Conservation (phyloP, 1,284 basidiomycete species). For the Boletus mariae region DNA sequence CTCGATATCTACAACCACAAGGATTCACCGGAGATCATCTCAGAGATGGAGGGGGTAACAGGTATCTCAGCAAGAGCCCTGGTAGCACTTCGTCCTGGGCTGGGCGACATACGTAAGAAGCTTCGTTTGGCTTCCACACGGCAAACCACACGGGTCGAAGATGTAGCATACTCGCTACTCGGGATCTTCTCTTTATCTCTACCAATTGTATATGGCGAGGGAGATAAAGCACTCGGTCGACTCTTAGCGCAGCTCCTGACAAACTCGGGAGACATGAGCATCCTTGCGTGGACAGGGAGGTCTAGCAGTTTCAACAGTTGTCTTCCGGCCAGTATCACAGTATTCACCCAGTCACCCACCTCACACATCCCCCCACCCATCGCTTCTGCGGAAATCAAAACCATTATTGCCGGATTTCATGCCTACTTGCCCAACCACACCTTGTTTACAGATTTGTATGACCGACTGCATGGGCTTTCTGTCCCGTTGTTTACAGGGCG, state of each 20-base stretch:
- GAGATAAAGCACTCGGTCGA: background rate
- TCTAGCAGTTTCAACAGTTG: background rate
- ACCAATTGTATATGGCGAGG: background rate
- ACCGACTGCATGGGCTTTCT: background rate
- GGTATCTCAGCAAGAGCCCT: background rate
- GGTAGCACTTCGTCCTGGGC: background rate
- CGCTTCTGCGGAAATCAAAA: background rate
- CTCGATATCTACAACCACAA: background rate
- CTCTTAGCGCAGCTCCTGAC: background rate
- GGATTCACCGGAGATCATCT: background rate
- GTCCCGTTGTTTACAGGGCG: background rate
- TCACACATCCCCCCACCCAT: background rate
- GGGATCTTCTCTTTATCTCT: background rate
- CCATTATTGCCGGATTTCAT: background rate
- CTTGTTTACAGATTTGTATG: background rate
- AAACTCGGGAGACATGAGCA: background rate
- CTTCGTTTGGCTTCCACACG: background rate
- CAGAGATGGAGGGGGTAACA: background rate
- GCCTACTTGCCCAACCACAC: background rate
- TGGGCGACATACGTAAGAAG: background rate
- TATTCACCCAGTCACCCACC: background rate
- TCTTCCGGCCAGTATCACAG: background rate
- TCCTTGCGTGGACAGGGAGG: background rate
- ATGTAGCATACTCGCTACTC: background rate
- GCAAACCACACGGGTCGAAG: background rate